phyloP scores from a whole-genome alignment of 73 alveolate species.

The Uronychia setigera region DNA sequence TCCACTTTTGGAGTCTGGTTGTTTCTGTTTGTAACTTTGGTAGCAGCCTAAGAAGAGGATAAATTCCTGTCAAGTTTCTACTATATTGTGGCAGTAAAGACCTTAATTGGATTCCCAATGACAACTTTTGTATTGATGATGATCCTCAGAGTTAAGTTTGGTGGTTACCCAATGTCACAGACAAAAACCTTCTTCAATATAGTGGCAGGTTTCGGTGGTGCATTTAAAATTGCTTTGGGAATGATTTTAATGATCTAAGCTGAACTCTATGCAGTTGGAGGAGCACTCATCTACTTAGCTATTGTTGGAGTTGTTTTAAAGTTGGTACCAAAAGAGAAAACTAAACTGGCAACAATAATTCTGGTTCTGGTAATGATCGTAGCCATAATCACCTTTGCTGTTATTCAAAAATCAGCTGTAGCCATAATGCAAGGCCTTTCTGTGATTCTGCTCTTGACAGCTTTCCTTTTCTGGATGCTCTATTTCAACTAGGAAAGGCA shows the following conservation, averaged over 20 bases:
- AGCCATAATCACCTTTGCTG: background rate
- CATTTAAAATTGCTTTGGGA: background rate
- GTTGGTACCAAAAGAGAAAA: background rate
- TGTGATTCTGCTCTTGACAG: conserved; percentile 1
- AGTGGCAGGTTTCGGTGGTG: background rate
- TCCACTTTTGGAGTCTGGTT: background rate
- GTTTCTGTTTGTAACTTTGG: background rate
- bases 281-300: conserved; percentile 3
- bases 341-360: background rate
- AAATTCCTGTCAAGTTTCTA: background rate
- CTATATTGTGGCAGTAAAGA: background rate
- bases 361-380: background rate
- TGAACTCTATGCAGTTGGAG: background rate
- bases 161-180: background rate
- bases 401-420: background rate
- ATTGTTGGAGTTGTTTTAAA: background rate
- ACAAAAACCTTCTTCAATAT: background rate
- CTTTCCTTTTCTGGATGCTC: conserved; percentile 3
- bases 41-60: background rate
- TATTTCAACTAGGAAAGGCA: background rate
- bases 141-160: background rate
- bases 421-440: conserved; percentile 25
- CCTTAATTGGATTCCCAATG: background rate
- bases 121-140: background rate
- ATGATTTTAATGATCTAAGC: background rate